These are phyloP conservation scores for Moesziomyces sp. DNA, from an alignment of 1,284 basidiomycete genomes.

Conservation along the genomic window DNA sequence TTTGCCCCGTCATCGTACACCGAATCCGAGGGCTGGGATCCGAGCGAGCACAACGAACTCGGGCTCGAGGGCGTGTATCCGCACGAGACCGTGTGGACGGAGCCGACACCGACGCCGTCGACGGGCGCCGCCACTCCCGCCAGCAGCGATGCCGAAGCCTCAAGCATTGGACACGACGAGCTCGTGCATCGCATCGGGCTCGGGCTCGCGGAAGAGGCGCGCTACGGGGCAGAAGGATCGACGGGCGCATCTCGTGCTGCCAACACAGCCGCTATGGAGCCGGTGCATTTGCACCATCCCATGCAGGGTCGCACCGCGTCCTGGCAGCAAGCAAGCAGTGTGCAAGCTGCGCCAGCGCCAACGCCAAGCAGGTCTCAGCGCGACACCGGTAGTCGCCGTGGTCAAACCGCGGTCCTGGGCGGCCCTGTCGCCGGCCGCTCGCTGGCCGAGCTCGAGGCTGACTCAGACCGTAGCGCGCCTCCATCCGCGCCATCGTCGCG, in stretches of 20 bases:
- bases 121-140: constrained; percentile 40
- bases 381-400: neutral
- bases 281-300: constrained; percentile 29
- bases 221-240: neutral
- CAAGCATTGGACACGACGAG: constrained; percentile 19
- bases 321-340: constrained; percentile 4
- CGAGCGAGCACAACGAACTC: constrained; percentile 28
- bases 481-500: constrained; percentile 27
- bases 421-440: constrained; percentile 17
- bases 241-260: neutral
- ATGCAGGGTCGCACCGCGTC: constrained; percentile 1
- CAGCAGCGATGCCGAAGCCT: constrained; percentile 17
- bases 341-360: constrained; percentile 1
- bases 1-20: constrained; percentile 29
- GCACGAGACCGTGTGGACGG: constrained; percentile 40
- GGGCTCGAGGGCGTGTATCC: constrained; percentile 47
- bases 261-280: constrained; percentile 11
- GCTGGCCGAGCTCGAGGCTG: constrained; percentile 38
- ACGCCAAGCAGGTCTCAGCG: neutral
- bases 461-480: constrained; percentile 24
- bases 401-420: neutral
- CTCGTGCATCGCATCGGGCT: constrained; percentile 24
- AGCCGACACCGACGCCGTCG: constrained; percentile 38
- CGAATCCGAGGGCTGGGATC: constrained; percentile 32
- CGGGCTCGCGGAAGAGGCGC: constrained; percentile 6